Conservation (phyloP, 352 stramenopile species). For the Aphanomyces cochlioides region DNA sequence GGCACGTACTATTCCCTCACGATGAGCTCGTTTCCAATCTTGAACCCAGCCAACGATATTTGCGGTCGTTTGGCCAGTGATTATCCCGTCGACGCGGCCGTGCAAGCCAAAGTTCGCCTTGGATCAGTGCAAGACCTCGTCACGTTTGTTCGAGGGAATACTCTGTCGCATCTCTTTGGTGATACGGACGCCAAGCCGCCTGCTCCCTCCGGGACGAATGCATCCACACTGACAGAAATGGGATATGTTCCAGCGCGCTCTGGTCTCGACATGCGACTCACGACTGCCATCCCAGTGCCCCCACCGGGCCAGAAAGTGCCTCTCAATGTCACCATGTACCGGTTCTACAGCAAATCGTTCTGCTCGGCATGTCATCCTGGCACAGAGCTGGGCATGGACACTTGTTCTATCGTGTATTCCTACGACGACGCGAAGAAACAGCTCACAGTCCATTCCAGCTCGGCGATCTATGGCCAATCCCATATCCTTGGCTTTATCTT, state of each 20-base stretch:
- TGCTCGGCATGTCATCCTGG: constrained; percentile 11
- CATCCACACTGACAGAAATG: neutral
- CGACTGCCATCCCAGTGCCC: neutral
- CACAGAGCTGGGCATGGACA: constrained; percentile 18
- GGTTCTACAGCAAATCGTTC: constrained; percentile 21
- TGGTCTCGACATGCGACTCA: constrained; percentile 8
- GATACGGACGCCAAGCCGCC: neutral
- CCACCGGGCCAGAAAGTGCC: neutral
- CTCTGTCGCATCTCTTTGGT: constrained; percentile 5
- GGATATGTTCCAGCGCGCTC: constrained; percentile 3
- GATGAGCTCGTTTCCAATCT: neutral
- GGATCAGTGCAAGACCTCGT: constrained; percentile 11
- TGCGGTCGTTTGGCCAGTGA: neutral
- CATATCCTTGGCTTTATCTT: constrained; percentile 16
- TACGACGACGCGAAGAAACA: constrained; percentile 9
- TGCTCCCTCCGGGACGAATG: neutral
- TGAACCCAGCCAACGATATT: neutral
- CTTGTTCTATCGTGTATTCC: constrained; percentile 10
- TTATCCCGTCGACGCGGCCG: neutral
- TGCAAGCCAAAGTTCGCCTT: neutral
- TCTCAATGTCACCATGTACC: constrained; percentile 20
- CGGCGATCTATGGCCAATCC: neutral
- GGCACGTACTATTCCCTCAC: constrained; percentile 1
- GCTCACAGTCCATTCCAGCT: constrained; percentile 9
- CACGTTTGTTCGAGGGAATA: constrained; percentile 21